Evolutionary conservation across 2,329 filamentous ascomycete species (phyloP).

Genomic region (Colletotrichum scovillei): DNA sequence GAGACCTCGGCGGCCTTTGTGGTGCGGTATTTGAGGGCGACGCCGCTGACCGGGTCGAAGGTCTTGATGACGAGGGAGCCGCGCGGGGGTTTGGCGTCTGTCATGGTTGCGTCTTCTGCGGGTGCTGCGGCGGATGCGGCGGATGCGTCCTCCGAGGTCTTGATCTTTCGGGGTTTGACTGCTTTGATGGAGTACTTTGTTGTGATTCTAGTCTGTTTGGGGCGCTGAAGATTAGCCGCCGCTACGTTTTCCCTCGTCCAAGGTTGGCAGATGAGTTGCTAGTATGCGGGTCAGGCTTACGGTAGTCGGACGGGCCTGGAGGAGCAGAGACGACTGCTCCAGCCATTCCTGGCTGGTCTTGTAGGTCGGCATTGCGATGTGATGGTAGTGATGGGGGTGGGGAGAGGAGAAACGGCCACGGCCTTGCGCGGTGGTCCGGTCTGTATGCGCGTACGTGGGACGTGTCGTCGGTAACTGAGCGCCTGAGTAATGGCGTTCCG

Average conservation of each 20-base stretch:
- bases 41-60: slow-evolving; percentile 84
- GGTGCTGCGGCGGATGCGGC: slow-evolving; percentile 40
- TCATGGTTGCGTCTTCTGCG: slow-evolving; percentile 43
- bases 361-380: slow-evolving; percentile 78
- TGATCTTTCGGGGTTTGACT: slow-evolving; percentile 44
- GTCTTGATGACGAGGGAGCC: slow-evolving; percentile 88
- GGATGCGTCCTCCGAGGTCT: slow-evolving; percentile 39
- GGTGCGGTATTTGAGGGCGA: slow-evolving; percentile 90
- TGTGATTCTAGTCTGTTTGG: slow-evolving; percentile 82
- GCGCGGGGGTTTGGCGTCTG: slow-evolving; percentile 60
- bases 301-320: slow-evolving; percentile 86
- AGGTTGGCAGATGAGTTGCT: neutral
- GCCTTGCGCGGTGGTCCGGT: neutral
- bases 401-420: neutral
- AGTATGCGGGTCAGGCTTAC: slow-evolving; percentile 62
- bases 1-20: slow-evolving; percentile 92
- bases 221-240: neutral
- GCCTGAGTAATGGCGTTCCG: neutral
- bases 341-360: slow-evolving; percentile 91
- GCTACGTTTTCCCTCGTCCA: neutral
- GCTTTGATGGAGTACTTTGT: slow-evolving; percentile 86
- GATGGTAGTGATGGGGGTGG: neutral
- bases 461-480: neutral
- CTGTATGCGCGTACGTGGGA: neutral
- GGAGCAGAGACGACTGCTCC: slow-evolving; percentile 83